Evolutionary conservation across 139 green algal genomes (phyloP).

Genomic region (Chlamydomonas eustigma): DNA sequence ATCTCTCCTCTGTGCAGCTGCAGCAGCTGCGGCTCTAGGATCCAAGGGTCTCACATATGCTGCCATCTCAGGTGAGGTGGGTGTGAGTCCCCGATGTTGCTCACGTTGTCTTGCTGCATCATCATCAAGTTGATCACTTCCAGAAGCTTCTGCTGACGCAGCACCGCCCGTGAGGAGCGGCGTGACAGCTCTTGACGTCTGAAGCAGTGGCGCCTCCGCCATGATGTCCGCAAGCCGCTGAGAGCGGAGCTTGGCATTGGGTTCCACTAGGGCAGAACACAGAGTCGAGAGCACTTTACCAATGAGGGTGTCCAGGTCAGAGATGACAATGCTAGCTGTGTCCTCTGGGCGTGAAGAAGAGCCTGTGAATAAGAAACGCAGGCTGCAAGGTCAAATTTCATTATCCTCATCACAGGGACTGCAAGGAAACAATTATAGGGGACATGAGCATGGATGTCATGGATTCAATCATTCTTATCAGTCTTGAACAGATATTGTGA

Average conservation of each 20-base stretch:
- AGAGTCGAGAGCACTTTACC: conserved; percentile 19
- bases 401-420: no score
- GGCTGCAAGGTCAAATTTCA: no score
- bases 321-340: neutral
- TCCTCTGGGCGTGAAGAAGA: conserved; percentile 22
- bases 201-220: neutral
- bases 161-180: no score
- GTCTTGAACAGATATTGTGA: no score
- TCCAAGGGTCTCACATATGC: neutral
- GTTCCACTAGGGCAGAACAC: conserved; percentile 1
- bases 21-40: neutral
- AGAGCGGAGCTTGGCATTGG: conserved; percentile 11
- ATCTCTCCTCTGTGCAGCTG: neutral
- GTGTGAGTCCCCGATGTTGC: neutral
- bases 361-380: neutral
- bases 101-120: no score
- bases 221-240: conserved; percentile 10
- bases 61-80: neutral
- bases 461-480: no score
- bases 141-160: no score
- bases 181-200: no score
- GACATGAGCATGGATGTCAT: no score
- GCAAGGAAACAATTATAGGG: no score
- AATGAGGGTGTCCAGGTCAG: conserved; percentile 29
- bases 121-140: no score